phyloP scores from a whole-genome alignment of 202 grass and related monocot genomes.

The Panicum virgatum region DNA sequence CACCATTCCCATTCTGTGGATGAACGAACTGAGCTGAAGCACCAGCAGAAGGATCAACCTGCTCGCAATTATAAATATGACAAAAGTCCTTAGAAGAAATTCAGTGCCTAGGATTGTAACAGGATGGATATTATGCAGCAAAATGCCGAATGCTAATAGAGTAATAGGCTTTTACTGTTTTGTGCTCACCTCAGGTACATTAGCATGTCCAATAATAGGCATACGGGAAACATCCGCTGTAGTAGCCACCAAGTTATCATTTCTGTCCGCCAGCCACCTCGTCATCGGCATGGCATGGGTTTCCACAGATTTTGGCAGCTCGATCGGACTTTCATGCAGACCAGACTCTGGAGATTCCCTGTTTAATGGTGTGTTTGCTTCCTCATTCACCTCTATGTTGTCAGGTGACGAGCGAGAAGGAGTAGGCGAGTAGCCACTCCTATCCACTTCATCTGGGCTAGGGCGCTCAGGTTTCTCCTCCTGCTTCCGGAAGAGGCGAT shows the following conservation, averaged over 20 bases:
- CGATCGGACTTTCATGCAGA: constrained; percentile 46
- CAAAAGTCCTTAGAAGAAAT: background rate
- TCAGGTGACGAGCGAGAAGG: constrained; percentile 69
- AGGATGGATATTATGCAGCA: background rate
- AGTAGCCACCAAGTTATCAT: constrained; percentile 28
- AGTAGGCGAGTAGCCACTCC: constrained; percentile 67
- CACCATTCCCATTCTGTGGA: constrained; percentile 19
- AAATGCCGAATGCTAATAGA: constrained; percentile 1
- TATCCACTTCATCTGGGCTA: constrained; percentile 65
- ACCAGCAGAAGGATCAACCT: constrained; percentile 32
- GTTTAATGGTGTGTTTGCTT: constrained; percentile 49
- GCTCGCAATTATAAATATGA: constrained; percentile 21
- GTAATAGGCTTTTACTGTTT: background rate
- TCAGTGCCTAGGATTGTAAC: background rate
- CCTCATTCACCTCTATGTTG: constrained; percentile 48
- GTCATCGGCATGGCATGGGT: constrained; percentile 26
- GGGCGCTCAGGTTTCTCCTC: constrained; percentile 56
- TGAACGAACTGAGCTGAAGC: constrained; percentile 35
- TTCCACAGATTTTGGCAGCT: constrained; percentile 38
- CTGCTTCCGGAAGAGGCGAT: constrained; percentile 69
- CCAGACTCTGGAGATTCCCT: constrained; percentile 49
- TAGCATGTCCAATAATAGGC: constrained; percentile 25
- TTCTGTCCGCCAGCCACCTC: constrained; percentile 58
- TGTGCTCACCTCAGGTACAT: constrained; percentile 47
- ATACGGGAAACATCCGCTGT: constrained; percentile 21